Evolutionary conservation across 139 green algal species (phyloP).

Genomic region (Closterium sp.): DNA sequence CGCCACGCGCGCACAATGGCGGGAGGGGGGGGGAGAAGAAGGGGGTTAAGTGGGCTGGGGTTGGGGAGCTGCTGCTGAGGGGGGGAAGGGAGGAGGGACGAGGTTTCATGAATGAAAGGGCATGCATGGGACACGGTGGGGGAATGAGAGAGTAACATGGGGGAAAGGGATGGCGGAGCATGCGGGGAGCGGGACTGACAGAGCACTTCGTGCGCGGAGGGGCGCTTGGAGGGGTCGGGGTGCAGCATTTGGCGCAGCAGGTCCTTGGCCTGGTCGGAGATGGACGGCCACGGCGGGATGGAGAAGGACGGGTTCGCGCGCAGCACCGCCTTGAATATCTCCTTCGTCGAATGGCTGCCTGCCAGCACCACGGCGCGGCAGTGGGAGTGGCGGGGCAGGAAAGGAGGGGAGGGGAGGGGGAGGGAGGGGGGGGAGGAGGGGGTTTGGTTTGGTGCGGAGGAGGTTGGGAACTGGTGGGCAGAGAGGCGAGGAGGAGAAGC

Average conservation of each 20-base stretch:
- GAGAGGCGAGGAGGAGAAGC: slow-evolving; percentile 36
- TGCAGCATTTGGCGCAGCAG: slow-evolving; percentile 61
- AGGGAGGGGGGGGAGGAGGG: background rate
- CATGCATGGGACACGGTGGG: background rate
- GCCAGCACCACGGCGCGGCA: background rate
- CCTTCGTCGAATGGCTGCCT: slow-evolving; percentile 56
- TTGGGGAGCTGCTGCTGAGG: no score
- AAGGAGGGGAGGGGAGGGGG: background rate
- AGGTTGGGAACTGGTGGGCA: slow-evolving; percentile 94
- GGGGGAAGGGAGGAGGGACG: no score
- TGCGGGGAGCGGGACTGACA: slow-evolving; percentile 19
- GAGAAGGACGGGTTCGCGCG: slow-evolving; percentile 66
- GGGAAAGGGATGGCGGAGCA: background rate
- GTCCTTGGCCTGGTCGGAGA: slow-evolving; percentile 64
- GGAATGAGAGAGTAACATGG: background rate
- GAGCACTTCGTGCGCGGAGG: slow-evolving; percentile 75
- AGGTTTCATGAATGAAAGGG: background rate
- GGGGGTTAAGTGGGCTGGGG: background rate
- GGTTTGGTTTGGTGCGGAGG: slow-evolving; percentile 82
- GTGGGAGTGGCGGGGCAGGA: background rate
- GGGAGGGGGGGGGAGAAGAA: no score
- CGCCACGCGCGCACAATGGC: background rate
- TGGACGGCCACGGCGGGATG: slow-evolving; percentile 70
- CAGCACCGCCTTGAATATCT: slow-evolving; percentile 79
- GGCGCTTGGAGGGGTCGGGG: slow-evolving; percentile 73